phyloP scores from a whole-genome alignment of 345 rosid genomes.

The Atalantia buxifolia region DNA sequence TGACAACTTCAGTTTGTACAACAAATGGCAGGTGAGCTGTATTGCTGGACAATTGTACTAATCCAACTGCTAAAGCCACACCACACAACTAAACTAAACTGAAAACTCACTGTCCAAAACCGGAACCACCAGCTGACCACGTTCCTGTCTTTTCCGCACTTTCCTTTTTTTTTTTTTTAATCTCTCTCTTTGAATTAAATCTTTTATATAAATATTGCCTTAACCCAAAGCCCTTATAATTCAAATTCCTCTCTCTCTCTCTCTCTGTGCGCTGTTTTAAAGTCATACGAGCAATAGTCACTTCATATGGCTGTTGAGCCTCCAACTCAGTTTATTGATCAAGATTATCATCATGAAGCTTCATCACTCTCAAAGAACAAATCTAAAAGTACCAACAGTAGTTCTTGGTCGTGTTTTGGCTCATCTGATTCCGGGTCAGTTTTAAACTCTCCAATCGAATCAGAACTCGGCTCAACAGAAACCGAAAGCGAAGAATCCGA shows the following conservation, averaged over 20 bases:
- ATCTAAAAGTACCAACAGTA: background rate
- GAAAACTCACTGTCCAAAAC: background rate
- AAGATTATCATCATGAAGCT: background rate
- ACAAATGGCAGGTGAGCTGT: conserved; percentile 31
- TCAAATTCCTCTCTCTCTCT: no score
- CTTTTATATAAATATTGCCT: background rate
- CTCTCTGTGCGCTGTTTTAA: no score
- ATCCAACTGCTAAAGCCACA: conserved; percentile 21
- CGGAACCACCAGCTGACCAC: background rate
- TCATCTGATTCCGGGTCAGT: conserved; percentile 27
- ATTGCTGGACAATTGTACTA: conserved; percentile 16
- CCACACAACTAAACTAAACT: background rate
- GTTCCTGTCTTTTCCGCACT: background rate
- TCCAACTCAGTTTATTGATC: conserved; percentile 13
- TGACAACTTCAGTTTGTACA: background rate
- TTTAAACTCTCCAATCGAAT: conserved; percentile 24
- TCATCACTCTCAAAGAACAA: background rate
- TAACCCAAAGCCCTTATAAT: background rate
- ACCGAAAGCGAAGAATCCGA: conserved; percentile 37
- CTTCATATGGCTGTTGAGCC: conserved; percentile 50
- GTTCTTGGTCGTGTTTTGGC: conserved; percentile 14
- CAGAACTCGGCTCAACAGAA: conserved; percentile 32
- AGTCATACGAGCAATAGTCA: background rate
- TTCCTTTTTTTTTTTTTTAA: no score
- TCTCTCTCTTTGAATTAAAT: no score